Base-by-base conservation (phyloP, 2,329 filamentous ascomycete species). In the Talaromyces rugulosus region DNA sequence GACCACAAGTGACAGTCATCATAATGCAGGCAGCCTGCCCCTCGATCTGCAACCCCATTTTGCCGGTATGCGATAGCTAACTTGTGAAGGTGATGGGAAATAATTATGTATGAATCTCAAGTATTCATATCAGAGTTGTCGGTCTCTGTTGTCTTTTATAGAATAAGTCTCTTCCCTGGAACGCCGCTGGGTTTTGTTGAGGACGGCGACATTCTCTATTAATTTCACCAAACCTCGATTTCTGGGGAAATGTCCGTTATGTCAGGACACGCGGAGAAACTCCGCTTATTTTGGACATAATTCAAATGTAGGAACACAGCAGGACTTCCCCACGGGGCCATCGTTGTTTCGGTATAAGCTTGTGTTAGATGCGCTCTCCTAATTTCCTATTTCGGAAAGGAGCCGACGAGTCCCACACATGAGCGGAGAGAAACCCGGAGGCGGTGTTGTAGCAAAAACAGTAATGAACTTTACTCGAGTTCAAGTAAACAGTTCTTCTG, bases 1-100 rank as follows among this genome's bases (percentile, higher is more conserved):
- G 27, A 40, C 58, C 58, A 5, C 58, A 60, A 18, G 51, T 34
- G 18, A 60, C 40, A 28, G 58, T 60, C 51, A 60, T 53, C 23
- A 53, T 53, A 30, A 53, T 53, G 14, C 47, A 52, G 47, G 47
- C 47, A 33, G 40, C 28, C 33, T 59, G 57, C 23, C 57, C 57
- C 9, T 59, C 47, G 31, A 59, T 23, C 40, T 53, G 42, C 14
- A 59, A 52, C 44, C 5, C 36, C 56, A 58, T 58, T 33, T 34
- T 52, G 31, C 28, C 18, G 44, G 31, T 16, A 40, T 40, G 36
- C 14, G 14, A 40, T 7, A n/a, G 34, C 16, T 40, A 14, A 40
- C 36, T 40, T 40, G 36, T n/a, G 16, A n/a, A n/a, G 4, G 16
- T 40, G 1, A 14, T 7, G 16, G 5, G 5, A 40, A n/a, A 40